A percentile compares a stretch with the other conserved stretches of the same genome.
These are phyloP conservation scores for Pythium sp. DNA, from an alignment of 352 stramenopile genomes.

Conservation along the genomic window DNA sequence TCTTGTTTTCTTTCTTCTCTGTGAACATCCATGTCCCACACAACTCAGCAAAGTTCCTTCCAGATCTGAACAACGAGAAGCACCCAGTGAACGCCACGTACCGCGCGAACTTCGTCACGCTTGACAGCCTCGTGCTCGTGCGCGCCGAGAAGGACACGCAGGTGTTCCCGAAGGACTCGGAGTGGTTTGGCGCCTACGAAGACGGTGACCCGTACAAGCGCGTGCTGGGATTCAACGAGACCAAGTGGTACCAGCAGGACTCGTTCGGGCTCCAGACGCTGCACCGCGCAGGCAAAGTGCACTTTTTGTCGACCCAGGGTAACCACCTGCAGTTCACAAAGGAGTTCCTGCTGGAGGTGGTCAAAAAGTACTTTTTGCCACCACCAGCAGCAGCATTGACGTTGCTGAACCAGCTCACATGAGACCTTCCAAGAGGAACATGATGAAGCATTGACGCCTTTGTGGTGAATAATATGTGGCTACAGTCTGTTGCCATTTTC, in stretches of 20 bases:
- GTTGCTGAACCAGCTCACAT: not conserved
- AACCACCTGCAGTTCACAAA: constrained; percentile 91
- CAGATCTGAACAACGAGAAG: constrained; percentile 92
- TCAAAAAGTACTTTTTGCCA: constrained; percentile 75
- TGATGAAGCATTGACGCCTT: not conserved
- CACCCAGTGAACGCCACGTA: constrained; percentile 67
- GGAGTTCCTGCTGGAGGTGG: constrained; percentile 76
- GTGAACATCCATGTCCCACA: not conserved
- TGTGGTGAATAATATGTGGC: not conserved
- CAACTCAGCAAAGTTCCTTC: constrained; percentile 63
- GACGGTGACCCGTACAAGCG: constrained; percentile 66
- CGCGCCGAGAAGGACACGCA: constrained; percentile 88
- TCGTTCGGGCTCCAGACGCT: constrained; percentile 90
- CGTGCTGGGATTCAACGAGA: constrained; percentile 90
- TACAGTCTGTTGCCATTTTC: not conserved
- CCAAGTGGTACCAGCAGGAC: constrained; percentile 90
- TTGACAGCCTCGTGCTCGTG: constrained; percentile 89
- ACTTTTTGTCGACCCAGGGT: constrained; percentile 86
- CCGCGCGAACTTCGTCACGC: constrained; percentile 85
- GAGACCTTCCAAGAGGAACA: not conserved
- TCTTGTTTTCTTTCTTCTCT: not conserved
- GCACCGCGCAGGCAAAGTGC: constrained; percentile 83
- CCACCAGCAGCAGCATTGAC: not conserved
- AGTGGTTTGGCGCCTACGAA: constrained; percentile 85
- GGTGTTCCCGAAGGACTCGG: constrained; percentile 84